A percentile compares a stretch with the other conserved stretches of the same genome.
Evolutionary conservation across 495 filamentous ascomycete genomes (phyloP).

Genomic region (Talaromyces stipitatus): DNA sequence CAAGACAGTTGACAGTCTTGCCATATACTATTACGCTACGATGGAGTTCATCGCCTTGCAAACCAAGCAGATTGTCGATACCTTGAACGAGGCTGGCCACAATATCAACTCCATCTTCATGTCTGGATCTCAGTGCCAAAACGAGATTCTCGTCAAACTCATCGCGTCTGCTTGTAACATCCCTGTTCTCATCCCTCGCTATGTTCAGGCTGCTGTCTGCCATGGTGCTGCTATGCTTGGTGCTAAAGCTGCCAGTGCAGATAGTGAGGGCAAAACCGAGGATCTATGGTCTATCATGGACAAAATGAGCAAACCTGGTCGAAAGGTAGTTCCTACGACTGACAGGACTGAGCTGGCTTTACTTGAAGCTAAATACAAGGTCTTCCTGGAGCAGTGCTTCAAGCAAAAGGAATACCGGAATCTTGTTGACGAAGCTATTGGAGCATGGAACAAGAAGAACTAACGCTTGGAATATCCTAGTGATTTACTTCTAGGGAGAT

Average conservation of each 20-base stretch:
- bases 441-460: conserved; percentile 21
- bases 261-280: conserved; percentile 70
- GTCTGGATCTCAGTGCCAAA: conserved; percentile 96
- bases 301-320: conserved; percentile 91
- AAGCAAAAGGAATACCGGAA: conserved; percentile 52
- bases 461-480: neutral
- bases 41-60: conserved; percentile 98
- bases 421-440: conserved; percentile 56
- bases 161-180: conserved; percentile 85
- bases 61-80: conserved; percentile 88
- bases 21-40: conserved; percentile 84
- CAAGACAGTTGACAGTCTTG: conserved; percentile 74
- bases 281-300: conserved; percentile 95
- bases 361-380: conserved; percentile 75
- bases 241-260: conserved; percentile 81
- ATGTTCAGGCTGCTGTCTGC: conserved; percentile 92
- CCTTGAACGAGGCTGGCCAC: conserved; percentile 84
- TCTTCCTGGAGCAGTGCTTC: conserved; percentile 57
- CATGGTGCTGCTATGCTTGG: conserved; percentile 96
- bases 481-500: neutral
- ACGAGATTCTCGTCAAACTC: conserved; percentile 80
- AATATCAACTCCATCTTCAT: conserved; percentile 89
- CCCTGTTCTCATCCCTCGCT: conserved; percentile 85
- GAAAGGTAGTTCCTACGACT: conserved; percentile 61
- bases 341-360: conserved; percentile 69